Evolutionary conservation across 805 yeast species (phyloP), one percentile per base, ranked within the genome.

Genomic region (Jamesozyma hellenica): DNA sequence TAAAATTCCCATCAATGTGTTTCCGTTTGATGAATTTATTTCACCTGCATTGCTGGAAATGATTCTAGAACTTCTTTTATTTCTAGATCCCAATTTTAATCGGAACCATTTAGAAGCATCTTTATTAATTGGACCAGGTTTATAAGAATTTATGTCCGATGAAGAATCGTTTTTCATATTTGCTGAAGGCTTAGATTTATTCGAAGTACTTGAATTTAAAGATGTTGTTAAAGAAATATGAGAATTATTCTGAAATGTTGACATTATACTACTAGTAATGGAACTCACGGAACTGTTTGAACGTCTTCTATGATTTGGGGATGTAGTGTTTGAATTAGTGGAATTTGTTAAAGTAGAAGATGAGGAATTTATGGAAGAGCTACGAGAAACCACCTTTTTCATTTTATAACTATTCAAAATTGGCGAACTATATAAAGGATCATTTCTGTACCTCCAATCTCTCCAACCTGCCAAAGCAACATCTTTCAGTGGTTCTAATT

Each of bases 381-480:
- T 39, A 18, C 50, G 44, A 13, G 58, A 53, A 7, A 40, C 44
- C 1, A 48, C 46, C 35, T 39, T 48, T 36, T 53, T 50, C 41
- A 50, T 17, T 18, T 46, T 47, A 32, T 46, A 47, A 27, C 65
- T 56, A 47, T 56, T 64, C 45, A 64, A 44, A 37, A 58, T 38
- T 5, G 60, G 49, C 4, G 68, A 56, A 1, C 72, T 67, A 52
- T 79, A 80, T 28, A 82, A 56, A 1, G 90, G 84, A 58, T 81
- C 87, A 38, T 72, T 73, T 45, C 84, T 71, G 51, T 71, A 79
- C 52, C 84, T 81, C 94, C 95, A 86, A 57, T 86, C 95, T 55
- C 95, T 70, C 96, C 96, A 86, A 9, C 90, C 81, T 0, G 95
- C 95, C 37, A 72, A 60, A 2, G 78, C 71, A 32, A 52, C 21